Conservation (phyloP, 2,329 filamentous ascomycete genomes). For the Malbranchea zuffiana region DNA sequence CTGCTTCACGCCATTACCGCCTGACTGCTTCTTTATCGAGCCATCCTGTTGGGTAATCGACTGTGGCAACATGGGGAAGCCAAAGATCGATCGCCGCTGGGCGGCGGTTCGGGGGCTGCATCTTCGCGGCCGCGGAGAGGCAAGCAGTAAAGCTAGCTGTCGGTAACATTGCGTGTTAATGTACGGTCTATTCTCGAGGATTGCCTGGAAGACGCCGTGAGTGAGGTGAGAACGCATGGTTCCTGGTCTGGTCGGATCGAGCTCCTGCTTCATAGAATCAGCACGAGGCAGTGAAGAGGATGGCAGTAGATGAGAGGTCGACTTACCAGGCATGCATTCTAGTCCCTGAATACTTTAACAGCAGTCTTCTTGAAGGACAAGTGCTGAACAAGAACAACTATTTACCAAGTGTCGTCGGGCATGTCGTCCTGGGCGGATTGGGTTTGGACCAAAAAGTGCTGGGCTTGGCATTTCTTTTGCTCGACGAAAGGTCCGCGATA, state of each 20-base stretch:
- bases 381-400: no score
- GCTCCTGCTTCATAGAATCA: no score
- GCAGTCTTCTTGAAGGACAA: neutral
- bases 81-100: conserved; percentile 50
- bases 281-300: neutral
- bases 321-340: conserved; percentile 11
- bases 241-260: conserved; percentile 4
- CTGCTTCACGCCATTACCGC: conserved; percentile 49
- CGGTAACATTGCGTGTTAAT: conserved; percentile 29
- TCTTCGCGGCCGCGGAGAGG: conserved; percentile 24
- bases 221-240: conserved; percentile 38
- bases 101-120: conserved; percentile 18
- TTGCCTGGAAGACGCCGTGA: conserved; percentile 34
- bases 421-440: no score
- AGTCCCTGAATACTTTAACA: neutral
- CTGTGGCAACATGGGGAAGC: conserved; percentile 30
- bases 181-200: conserved; percentile 37
- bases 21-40: conserved; percentile 2
- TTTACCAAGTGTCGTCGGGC: no score
- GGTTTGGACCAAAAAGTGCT: no score
- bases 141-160: conserved; percentile 24
- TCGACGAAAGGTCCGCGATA: no score
- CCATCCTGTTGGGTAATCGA: conserved; percentile 32
- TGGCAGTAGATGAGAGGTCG: neutral
- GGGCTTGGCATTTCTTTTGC: conserved; percentile 10